Conservation (phyloP, 768 basidiomycete genomes). For the Neoboletus brunneissimus region DNA sequence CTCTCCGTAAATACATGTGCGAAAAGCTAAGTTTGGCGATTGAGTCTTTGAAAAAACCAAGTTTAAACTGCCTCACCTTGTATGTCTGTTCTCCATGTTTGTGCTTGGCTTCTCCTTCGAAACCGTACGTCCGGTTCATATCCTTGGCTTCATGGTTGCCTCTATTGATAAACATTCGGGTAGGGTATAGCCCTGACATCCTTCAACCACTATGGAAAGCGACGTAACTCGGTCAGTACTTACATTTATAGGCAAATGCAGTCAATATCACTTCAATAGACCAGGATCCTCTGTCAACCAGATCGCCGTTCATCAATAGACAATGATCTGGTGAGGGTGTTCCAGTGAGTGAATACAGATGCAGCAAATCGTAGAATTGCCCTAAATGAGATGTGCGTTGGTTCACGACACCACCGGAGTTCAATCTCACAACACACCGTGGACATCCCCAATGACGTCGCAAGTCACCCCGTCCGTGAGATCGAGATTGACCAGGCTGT, state of each 20-base stretch:
- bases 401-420: background rate
- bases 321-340: slow-evolving; percentile 83
- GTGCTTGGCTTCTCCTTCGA: slow-evolving; percentile 94
- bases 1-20: slow-evolving; percentile 90
- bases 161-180: slow-evolving; percentile 87
- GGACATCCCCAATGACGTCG: slow-evolving; percentile 96
- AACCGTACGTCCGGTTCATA: slow-evolving; percentile 94
- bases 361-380: slow-evolving; percentile 92
- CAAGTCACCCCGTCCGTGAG: slow-evolving; percentile 76
- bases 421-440: slow-evolving; percentile 51
- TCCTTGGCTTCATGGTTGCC: slow-evolving; percentile 97
- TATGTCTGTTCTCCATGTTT: slow-evolving; percentile 96
- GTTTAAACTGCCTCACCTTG: slow-evolving; percentile 49
- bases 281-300: slow-evolving; percentile 97
- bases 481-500: slow-evolving; percentile 74
- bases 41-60: background rate
- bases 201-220: slow-evolving; percentile 10
- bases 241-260: slow-evolving; percentile 94
- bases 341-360: slow-evolving; percentile 83
- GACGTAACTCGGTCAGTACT: slow-evolving; percentile 23
- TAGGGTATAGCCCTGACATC: slow-evolving; percentile 83
- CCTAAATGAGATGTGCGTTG: slow-evolving; percentile 43
- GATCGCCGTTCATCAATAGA: slow-evolving; percentile 89
- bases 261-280: slow-evolving; percentile 90
- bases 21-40: slow-evolving; percentile 58